Percentiles rank a stretch among this genome's conserved stretches.
phyloP scores from a whole-genome alignment of 768 basidiomycete species.

The Galerina marginata region DNA sequence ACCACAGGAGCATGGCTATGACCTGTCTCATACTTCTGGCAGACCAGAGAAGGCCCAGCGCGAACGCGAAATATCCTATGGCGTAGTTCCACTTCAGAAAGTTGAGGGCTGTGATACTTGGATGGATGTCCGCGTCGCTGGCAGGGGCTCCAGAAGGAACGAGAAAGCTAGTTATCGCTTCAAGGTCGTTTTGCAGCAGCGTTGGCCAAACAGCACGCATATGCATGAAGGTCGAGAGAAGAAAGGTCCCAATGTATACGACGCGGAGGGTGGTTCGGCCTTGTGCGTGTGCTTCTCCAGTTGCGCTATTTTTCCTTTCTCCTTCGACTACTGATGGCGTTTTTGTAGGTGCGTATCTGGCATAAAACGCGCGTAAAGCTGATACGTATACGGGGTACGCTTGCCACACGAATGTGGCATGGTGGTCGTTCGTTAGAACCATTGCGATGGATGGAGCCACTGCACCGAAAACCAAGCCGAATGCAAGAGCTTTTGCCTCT shows the following conservation, averaged over 20 bases:
- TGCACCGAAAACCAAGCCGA: neutral
- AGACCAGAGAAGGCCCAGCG: conserved; percentile 2
- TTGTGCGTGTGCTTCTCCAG: neutral
- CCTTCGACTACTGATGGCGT: neutral
- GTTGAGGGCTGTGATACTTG: conserved; percentile 6
- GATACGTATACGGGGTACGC: conserved; percentile 13
- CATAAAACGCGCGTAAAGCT: neutral
- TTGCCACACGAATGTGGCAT: conserved; percentile 13
- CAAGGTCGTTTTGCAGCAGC: neutral
- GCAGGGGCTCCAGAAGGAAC: neutral
- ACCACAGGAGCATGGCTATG: neutral
- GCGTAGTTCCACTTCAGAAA: conserved; percentile 17
- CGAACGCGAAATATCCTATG: neutral
- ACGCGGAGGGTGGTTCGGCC: neutral
- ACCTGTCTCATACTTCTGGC: neutral
- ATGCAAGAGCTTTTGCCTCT: neutral
- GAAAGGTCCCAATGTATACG: conserved; percentile 1
- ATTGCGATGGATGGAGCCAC: conserved; percentile 8
- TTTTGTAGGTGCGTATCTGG: neutral
- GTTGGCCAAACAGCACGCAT: neutral
- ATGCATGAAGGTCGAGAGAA: neutral
- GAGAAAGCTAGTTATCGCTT: neutral
- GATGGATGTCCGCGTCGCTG: neutral
- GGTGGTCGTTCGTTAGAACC: conserved; percentile 1
- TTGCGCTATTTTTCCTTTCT: neutral